Evolutionary conservation across 139 green algal species (phyloP).

Genomic region (Chloropicon primus): DNA sequence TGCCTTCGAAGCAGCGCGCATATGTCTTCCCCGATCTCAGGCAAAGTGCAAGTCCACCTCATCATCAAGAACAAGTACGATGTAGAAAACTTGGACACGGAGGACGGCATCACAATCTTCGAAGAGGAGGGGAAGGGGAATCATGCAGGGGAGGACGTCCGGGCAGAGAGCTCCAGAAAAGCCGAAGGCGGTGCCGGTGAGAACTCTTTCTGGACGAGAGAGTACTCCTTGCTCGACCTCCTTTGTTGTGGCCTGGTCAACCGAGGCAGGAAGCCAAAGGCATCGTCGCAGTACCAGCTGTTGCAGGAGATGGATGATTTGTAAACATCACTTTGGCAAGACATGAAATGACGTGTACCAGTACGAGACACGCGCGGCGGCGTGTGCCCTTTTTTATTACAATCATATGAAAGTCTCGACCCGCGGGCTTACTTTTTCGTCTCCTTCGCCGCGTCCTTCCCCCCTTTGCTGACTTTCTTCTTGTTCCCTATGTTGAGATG

Average conservation of each 20-base stretch:
- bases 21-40: neutral
- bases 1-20: neutral
- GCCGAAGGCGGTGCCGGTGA: no score
- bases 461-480: neutral
- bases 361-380: no score
- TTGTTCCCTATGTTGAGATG: neutral
- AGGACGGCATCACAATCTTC: no score
- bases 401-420: neutral
- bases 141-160: neutral
- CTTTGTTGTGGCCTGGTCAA: neutral
- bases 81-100: no score
- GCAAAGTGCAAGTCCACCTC: neutral
- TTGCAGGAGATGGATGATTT: neutral
- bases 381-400: no score
- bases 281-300: neutral
- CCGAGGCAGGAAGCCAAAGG: neutral
- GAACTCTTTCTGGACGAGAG: no score
- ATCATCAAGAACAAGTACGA: no score
- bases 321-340: no score
- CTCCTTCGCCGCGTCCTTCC: neutral
- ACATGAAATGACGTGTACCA: no score
- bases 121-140: no score
- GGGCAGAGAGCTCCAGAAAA: no score
- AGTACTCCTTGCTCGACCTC: neutral
- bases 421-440: neutral